phyloP scores from a whole-genome alignment of 495 filamentous ascomycete species.

The Parathielavia appendiculata region DNA sequence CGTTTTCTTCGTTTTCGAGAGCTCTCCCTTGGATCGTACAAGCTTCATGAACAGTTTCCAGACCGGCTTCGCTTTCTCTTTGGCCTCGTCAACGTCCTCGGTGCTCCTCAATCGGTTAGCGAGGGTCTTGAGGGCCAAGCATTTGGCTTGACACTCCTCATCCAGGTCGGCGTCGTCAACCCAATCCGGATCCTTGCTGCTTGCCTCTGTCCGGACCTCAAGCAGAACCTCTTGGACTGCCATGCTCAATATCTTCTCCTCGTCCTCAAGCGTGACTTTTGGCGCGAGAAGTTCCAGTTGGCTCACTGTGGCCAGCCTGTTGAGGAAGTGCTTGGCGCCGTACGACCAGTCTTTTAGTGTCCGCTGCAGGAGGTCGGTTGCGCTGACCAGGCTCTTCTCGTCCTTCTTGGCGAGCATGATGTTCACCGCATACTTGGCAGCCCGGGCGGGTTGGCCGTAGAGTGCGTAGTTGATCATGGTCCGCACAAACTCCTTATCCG shows the following conservation, averaged over 20 bases:
- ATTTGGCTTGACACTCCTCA: slow-evolving; percentile 77
- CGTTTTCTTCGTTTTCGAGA: slow-evolving; percentile 68
- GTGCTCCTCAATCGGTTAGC: slow-evolving; percentile 77
- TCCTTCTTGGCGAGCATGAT: slow-evolving; percentile 79
- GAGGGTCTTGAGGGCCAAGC: slow-evolving; percentile 81
- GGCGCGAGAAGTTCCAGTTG: slow-evolving; percentile 78
- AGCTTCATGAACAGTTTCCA: slow-evolving; percentile 74
- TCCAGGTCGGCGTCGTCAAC: slow-evolving; percentile 63
- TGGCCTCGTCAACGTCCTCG: slow-evolving; percentile 55
- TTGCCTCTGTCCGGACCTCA: slow-evolving; percentile 54
- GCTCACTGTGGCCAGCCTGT: slow-evolving; percentile 73
- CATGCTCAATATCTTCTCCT: slow-evolving; percentile 72
- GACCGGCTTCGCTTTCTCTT: slow-evolving; percentile 60
- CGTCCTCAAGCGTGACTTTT: slow-evolving; percentile 63
- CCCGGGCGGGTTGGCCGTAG: slow-evolving; percentile 72
- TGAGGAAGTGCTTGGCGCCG: slow-evolving; percentile 70
- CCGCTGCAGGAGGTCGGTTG: slow-evolving; percentile 72
- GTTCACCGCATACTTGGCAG: slow-evolving; percentile 88
- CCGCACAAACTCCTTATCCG: slow-evolving; percentile 77
- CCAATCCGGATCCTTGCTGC: slow-evolving; percentile 55
- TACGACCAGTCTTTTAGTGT: slow-evolving; percentile 73
- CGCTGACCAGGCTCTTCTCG: slow-evolving; percentile 73
- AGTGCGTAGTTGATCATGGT: slow-evolving; percentile 75
- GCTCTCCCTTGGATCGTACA: slow-evolving; percentile 67
- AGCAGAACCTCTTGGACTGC: slow-evolving; percentile 70